Percentiles rank a stretch among this genome's conserved stretches.
These are phyloP conservation scores for Rasamsonia emersonii DNA, from an alignment of 2,329 filamentous ascomycete genomes.

Conservation along the genomic window DNA sequence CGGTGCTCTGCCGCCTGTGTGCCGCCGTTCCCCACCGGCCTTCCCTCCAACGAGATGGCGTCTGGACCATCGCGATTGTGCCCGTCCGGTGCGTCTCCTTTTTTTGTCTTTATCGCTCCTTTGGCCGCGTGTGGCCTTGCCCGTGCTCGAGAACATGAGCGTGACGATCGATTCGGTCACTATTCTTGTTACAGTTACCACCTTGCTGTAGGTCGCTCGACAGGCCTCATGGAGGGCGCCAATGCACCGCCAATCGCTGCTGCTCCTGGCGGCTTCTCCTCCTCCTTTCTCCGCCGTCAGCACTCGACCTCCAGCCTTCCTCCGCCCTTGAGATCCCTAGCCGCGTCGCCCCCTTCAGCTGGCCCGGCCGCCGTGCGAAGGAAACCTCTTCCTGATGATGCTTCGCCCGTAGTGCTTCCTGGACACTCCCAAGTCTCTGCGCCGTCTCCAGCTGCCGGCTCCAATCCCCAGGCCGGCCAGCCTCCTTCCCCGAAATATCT, in stretches of 20 bases:
- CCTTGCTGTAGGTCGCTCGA: too few relatives aligned
- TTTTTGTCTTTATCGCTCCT: too few relatives aligned
- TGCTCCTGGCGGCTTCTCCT: conserved; percentile 10
- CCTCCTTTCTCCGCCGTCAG: conserved; percentile 12
- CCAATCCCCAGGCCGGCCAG: conserved; percentile 1
- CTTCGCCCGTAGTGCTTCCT: conserved; percentile 35
- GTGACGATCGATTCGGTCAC: conserved; percentile 4
- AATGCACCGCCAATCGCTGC: conserved; percentile 11
- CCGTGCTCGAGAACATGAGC: background rate
- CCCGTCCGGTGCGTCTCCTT: too few relatives aligned
- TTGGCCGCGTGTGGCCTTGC: too few relatives aligned
- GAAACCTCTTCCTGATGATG: conserved; percentile 47
- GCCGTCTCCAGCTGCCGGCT: conserved; percentile 12
- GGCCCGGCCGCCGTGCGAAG: conserved; percentile 40
- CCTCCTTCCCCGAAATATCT: conserved; percentile 6
- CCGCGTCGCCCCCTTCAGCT: conserved; percentile 28
- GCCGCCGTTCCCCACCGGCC: too few relatives aligned
- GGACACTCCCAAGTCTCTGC: conserved; percentile 27
- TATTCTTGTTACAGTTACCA: too few relatives aligned
- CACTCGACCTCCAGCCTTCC: conserved; percentile 6
- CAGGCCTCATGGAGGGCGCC: conserved; percentile 5
- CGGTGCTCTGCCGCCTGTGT: too few relatives aligned
- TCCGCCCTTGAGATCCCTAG: conserved; percentile 4
- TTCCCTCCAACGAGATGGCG: too few relatives aligned
- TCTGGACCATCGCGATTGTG: too few relatives aligned